These are phyloP conservation scores for Colletotrichum ledebouriae DNA, from an alignment of 2,329 filamentous ascomycete species.

Conservation along the genomic window DNA sequence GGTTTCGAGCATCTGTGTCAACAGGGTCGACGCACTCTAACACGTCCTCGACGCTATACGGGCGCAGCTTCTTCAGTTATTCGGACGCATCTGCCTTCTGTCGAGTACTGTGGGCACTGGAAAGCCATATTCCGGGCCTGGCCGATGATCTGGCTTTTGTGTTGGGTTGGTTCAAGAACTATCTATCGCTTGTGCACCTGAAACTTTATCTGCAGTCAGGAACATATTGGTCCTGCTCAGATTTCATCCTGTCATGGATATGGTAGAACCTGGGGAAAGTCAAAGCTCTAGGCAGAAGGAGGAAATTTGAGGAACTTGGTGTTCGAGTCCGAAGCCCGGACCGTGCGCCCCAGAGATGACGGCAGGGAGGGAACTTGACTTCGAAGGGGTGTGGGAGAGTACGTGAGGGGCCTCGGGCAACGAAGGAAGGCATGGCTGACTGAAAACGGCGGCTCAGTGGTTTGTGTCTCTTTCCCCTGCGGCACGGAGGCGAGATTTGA, in stretches of 20 bases:
- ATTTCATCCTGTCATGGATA: no score
- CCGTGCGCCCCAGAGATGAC: slow-evolving; percentile 13
- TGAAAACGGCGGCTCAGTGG: slow-evolving; percentile 30
- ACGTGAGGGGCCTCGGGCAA: slow-evolving; percentile 16
- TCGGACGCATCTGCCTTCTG: slow-evolving; percentile 13
- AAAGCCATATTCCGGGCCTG: neutral
- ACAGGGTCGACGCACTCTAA: slow-evolving; percentile 22
- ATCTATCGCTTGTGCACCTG: slow-evolving; percentile 6
- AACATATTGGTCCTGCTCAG: neutral
- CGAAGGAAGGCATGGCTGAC: slow-evolving; percentile 28
- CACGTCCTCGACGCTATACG: slow-evolving; percentile 29
- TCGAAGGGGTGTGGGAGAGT: slow-evolving; percentile 17
- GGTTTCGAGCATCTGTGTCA: neutral
- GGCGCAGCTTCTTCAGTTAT: slow-evolving; percentile 8
- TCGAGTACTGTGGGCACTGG: slow-evolving; percentile 10
- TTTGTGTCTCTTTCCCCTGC: slow-evolving; percentile 4
- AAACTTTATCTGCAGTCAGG: slow-evolving; percentile 3
- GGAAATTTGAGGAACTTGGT: neutral
- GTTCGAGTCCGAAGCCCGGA: slow-evolving; percentile 25
- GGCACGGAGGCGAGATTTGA: slow-evolving; percentile 3
- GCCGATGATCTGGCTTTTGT: slow-evolving; percentile 5
- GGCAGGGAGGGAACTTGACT: slow-evolving; percentile 15
- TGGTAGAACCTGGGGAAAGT: neutral
- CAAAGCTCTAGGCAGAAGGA: neutral
- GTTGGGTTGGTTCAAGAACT: slow-evolving; percentile 9